Conservation (phyloP, 148 eudicot genomes). For the Pouteria glomerata region DNA sequence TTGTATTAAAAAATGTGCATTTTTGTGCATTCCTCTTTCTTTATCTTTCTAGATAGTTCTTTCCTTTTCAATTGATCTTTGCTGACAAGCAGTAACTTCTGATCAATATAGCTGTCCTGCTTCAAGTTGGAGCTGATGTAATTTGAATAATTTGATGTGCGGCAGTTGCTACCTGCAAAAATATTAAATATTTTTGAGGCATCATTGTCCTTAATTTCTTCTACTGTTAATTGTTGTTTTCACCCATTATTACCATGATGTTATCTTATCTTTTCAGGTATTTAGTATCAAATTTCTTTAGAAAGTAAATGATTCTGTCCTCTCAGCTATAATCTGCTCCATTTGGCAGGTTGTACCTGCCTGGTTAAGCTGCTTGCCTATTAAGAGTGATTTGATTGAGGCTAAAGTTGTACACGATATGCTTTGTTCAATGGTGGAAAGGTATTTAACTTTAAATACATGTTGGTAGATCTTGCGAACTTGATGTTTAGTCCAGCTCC, state of each 20-base stretch:
- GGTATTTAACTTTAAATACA: no score
- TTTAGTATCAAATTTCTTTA: neutral
- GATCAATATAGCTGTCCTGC: neutral
- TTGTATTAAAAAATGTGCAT: neutral
- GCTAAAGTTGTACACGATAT: constrained; percentile 81
- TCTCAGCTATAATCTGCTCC: neutral
- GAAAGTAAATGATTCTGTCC: constrained; percentile 3
- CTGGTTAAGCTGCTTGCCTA: constrained; percentile 66
- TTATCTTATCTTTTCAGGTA: neutral
- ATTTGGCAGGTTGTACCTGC: constrained; percentile 61
- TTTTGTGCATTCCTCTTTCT: neutral
- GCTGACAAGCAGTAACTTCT: neutral
- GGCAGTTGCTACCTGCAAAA: neutral
- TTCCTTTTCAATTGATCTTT: neutral
- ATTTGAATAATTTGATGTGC: neutral
- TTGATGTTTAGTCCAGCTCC: no score
- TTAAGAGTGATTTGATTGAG: constrained; percentile 65
- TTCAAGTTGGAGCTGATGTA: neutral
- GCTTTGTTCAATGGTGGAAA: constrained; percentile 81
- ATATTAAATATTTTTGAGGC: neutral
- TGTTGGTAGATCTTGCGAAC: no score
- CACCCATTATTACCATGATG: neutral
- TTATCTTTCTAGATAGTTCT: neutral
- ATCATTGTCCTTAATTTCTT: neutral
- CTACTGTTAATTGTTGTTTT: neutral